Evolutionary conservation across 169 alveolate genomes (phyloP), one percentile per base, ranked within the genome.

Genomic region (Eimeria acervulina): DNA sequence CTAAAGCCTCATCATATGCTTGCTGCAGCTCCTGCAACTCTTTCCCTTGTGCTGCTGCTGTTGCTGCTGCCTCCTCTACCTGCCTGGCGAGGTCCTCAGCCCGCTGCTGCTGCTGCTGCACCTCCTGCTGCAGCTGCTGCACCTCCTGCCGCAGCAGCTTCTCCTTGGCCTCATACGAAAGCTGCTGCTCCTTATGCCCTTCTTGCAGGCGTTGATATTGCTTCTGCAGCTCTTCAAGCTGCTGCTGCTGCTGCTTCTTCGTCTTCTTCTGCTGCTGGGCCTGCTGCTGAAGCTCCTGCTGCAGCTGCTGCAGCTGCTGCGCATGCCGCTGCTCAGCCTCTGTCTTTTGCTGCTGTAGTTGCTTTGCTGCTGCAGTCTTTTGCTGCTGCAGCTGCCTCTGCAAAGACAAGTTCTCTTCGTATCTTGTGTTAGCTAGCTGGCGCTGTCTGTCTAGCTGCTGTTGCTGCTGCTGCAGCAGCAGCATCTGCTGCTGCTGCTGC

Each of bases 401-500:
- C 78, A 84, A 80, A 38, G 59, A 31, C 52, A 51, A 21, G n/a
- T 59, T 55, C 78, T 84, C 93, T 31, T 84, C 93, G 59, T 84
- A 36, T 23, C 93, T 28, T 8, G 93, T 19, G 80, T 23, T 84
- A 23, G 93, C 93, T 84, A 84, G 93, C 93, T 84, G 80, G 31
- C 93, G 51, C 80, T 84, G 93, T 33, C 93, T 51, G 0, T 84
- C 93, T 38, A 84, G 80, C 93, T 84, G 93, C 93, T 84, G 93
- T 59, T 84, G 93, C 80, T 52, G 74, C 80, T 84, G 93, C 93
- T 84, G 93, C 59, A 55, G 80, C 78, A 40, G 55, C 61, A 5
- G 59, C 93, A 55, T 59, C 93, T 84, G 93, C 93, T 84, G 93
- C 93, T 55, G 93, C 55, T 84, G 93, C 93, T 84, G 93, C 59